phyloP scores from a whole-genome alignment of 805 yeast species.

The Candida morakotiae region DNA sequence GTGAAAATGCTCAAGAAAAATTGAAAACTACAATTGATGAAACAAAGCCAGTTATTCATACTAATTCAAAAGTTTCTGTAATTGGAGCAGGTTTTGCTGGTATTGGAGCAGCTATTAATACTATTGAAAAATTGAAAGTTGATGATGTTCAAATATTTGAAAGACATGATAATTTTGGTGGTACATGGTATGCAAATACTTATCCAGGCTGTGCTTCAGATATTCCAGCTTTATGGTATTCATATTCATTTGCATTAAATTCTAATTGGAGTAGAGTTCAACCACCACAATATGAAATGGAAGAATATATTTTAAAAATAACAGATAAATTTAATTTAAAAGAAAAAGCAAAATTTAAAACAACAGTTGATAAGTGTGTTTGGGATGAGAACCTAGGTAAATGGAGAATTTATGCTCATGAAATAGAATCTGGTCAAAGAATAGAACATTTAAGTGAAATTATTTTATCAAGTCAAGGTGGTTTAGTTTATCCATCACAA shows the following conservation, averaged over 20 bases:
- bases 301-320: conserved; percentile 34
- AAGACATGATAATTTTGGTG: conserved; percentile 36
- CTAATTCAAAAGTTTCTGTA: conserved; percentile 28
- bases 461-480: conserved; percentile 28
- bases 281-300: conserved; percentile 41
- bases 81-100: conserved; percentile 42
- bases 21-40: neutral
- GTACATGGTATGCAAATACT: conserved; percentile 44
- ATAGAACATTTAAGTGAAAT: conserved; percentile 25
- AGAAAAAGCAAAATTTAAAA: conserved; percentile 6
- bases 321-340: conserved; percentile 23
- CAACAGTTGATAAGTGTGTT: conserved; percentile 3
- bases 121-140: conserved; percentile 21
- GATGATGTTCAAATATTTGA: conserved; percentile 32
- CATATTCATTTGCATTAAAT: conserved; percentile 15
- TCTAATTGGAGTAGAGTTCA: conserved; percentile 32
- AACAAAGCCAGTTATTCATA: conserved; percentile 14
- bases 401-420: conserved; percentile 27
- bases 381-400: conserved; percentile 1
- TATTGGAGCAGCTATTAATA: conserved; percentile 26
- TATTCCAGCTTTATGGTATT: conserved; percentile 30
- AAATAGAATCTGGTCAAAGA: conserved; percentile 26
- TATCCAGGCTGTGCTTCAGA: conserved; percentile 45
- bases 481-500: conserved; percentile 33
- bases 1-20: conserved; percentile 14